These are phyloP conservation scores for Hanseniaspora nectarophila DNA, from an alignment of 805 yeast genomes.

Conservation along the genomic window DNA sequence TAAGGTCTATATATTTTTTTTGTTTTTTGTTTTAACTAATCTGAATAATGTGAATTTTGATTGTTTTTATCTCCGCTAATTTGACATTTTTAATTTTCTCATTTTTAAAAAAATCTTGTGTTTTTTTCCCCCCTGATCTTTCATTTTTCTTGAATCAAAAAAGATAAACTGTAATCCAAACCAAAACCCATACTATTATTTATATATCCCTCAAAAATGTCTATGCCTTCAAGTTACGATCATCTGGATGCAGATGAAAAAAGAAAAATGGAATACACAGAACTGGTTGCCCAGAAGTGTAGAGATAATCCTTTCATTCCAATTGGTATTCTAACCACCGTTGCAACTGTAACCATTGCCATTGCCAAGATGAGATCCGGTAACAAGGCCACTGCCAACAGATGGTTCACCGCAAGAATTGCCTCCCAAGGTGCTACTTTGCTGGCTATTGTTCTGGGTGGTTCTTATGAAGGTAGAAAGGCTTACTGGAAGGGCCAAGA, in stretches of 20 bases:
- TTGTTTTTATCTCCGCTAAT: neutral
- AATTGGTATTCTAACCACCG: slow-evolving; percentile 63
- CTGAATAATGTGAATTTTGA: no score
- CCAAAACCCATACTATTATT: no score
- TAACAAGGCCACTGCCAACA: slow-evolving; percentile 62
- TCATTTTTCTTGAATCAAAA: no score
- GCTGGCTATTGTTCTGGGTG: slow-evolving; percentile 68
- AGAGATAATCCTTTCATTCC: slow-evolving; percentile 88
- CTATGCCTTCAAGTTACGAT: slow-evolving; percentile 29
- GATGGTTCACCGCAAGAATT: slow-evolving; percentile 82
- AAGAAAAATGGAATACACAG: slow-evolving; percentile 36
- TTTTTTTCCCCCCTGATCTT: no score
- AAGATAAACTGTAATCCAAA: no score
- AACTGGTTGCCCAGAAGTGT: slow-evolving; percentile 49
- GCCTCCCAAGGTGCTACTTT: slow-evolving; percentile 75
- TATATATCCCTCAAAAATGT: slow-evolving; percentile 2
- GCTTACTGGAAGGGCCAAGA: slow-evolving; percentile 45
- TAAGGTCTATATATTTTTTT: no score
- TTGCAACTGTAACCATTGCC: slow-evolving; percentile 70
- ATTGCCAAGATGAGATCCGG: slow-evolving; percentile 65
- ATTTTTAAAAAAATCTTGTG: no score
- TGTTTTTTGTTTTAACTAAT: no score
- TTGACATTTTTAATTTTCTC: no score
- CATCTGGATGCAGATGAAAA: slow-evolving; percentile 20
- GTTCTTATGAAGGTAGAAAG: slow-evolving; percentile 49